A percentile compares a stretch with the other conserved stretches of the same genome.
These are phyloP conservation scores for Entomortierella lignicola DNA, from an alignment of 192 early-diverging fungal species.

Conservation along the genomic window DNA sequence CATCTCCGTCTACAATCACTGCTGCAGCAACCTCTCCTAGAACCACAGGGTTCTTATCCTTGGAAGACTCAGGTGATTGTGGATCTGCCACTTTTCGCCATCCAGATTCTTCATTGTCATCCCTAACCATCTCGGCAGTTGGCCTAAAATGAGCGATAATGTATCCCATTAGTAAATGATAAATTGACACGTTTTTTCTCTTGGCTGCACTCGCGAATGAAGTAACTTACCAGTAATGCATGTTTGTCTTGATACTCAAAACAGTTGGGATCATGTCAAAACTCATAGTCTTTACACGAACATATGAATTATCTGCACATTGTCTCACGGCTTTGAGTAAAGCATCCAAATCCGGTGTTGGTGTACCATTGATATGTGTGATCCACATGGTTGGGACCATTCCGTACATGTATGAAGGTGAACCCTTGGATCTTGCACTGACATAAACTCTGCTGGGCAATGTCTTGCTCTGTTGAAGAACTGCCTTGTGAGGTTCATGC, in stretches of 20 bases:
- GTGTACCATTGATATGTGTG: constrained; percentile 73
- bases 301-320: constrained; percentile 72
- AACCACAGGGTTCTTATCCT: not conserved
- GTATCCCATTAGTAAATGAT: no score
- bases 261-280: constrained; percentile 84
- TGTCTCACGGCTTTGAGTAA: constrained; percentile 68
- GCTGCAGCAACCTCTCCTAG: constrained; percentile 2
- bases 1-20: constrained; percentile 34
- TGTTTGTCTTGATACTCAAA: constrained; percentile 75
- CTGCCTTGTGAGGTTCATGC: constrained; percentile 79
- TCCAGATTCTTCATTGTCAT: constrained; percentile 52
- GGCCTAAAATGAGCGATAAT: no score
- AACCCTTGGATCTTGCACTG: constrained; percentile 63
- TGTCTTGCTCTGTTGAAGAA: constrained; percentile 71
- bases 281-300: constrained; percentile 77
- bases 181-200: no score
- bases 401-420: constrained; percentile 74
- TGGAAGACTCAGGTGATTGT: not conserved
- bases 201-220: no score
- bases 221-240: constrained; percentile 72
- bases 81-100: constrained; percentile 49
- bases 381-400: constrained; percentile 78
- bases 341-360: constrained; percentile 69
- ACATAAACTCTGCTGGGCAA: constrained; percentile 77
- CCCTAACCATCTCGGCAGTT: constrained; percentile 50